Base-by-base conservation (phyloP, 345 rosid species). In the Arabidopsis arenosa region DNA sequence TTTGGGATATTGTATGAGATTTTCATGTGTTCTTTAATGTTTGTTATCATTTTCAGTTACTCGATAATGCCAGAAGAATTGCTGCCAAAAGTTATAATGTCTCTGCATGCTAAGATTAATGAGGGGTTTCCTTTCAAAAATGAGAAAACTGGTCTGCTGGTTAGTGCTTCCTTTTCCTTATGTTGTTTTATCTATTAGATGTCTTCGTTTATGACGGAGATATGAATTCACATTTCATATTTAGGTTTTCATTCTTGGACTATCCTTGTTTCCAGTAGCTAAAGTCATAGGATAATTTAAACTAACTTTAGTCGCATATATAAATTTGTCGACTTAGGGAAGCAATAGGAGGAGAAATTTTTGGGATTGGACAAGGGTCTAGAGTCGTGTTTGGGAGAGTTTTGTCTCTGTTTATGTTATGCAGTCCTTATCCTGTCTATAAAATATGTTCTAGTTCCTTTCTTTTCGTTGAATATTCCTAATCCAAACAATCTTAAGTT, bases 61-160 rank as follows among this genome's bases (percentile, higher is more conserved):
- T 76, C 92, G 48, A 87, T 96, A 86, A 88, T 94, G 97, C 95
- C 96, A 5, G 80, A 71, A 70, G 90, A 92, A 41, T 85, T 94
- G 80, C 84, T 94, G 83, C 90, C 85, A 6, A 85, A 76, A 60
- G 85, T 89, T 44, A 81, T 94, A 66, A 80, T 61, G 63, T 83
- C 96, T 77, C 77, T 94, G 35, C 78, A 75, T 54, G 79, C 76
- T 62, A 87, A 82, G 85, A 81, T 85, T 69, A 82, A 78, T 64
- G 85, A 85, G 64, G 92, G 92, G 4, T 84, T 86, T 82, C 82
- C 87, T 55, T 82, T 79, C 57, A 92, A 75, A 81, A 86, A 58
- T 68, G 95, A 94, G 80, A 89, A 82, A 80, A 85, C 84, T 81
- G 87, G 89, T 80, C 83, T 88, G 73, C 82, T 87, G 96, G 97